Conservation (phyloP, 2,329 filamentous ascomycete species). For the Monilinia fructigena region DNA sequence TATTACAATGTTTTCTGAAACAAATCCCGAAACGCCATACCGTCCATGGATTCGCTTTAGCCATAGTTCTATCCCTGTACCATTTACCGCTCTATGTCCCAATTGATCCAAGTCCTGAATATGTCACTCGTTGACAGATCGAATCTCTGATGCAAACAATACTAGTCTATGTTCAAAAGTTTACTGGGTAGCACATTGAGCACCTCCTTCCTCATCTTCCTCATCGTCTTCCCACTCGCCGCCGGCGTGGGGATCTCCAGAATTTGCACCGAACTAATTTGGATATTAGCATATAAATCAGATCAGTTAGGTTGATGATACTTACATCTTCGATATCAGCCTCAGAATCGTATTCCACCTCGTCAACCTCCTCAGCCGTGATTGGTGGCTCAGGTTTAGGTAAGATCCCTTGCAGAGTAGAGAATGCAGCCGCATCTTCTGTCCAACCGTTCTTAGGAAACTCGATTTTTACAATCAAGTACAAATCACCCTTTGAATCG, state of each 20-base stretch:
- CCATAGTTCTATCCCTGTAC: conserved; percentile 9
- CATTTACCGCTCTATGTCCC: conserved; percentile 18
- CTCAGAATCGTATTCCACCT: conserved; percentile 82
- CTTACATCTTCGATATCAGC: conserved; percentile 76
- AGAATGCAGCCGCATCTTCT: conserved; percentile 66
- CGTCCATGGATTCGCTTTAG: background rate
- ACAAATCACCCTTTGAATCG: conserved; percentile 82
- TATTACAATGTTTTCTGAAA: conserved; percentile 7
- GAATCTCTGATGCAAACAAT: background rate
- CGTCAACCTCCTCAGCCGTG: conserved; percentile 68
- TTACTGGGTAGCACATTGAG: conserved; percentile 58
- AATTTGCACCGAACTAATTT: conserved; percentile 66
- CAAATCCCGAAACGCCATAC: conserved; percentile 4
- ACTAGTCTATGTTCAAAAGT: conserved; percentile 7
- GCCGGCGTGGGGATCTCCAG: conserved; percentile 64
- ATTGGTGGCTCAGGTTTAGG: conserved; percentile 62
- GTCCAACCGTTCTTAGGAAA: conserved; percentile 90
- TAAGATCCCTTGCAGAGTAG: conserved; percentile 71
- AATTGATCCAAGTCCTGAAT: background rate
- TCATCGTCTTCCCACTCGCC: conserved; percentile 71
- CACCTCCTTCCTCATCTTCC: conserved; percentile 56
- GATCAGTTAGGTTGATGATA: conserved; percentile 26
- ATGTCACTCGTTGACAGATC: conserved; percentile 1
- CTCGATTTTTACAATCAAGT: conserved; percentile 78
- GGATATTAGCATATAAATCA: conserved; percentile 35